Base-by-base conservation (phyloP, 176 grass and related monocot species). In the Eragrostis curvula region DNA sequence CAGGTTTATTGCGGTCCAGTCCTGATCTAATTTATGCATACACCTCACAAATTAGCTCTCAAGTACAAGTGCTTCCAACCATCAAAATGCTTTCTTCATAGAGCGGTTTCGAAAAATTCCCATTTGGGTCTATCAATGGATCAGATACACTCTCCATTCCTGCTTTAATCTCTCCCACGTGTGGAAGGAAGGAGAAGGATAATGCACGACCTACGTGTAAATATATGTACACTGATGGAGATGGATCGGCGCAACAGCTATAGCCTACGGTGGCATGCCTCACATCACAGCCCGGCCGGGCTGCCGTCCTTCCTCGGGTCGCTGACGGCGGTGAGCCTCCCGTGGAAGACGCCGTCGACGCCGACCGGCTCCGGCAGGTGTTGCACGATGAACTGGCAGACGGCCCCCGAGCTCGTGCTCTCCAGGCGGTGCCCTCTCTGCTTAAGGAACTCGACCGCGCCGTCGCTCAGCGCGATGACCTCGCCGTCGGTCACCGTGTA, bases 241-340 rank as follows among this genome's bases (percentile, higher is more conserved):
- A 46, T 16, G 30, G 17, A 48, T 30, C 10, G 57, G 36, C 14
- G 1, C 27, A 23, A 0, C 60, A 52, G 28, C 41, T 44, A 30
- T 44, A 30, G 20, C 41, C 42, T 17, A 17, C 74, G 21, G 3
- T 13, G 6, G 5, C 36, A n/a, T 3, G 58, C 3, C 39, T 73
- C 86, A 98, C 80, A 95, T 73, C 86, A 98, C 80, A 95, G 12
- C 25, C 90, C 84, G 0, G 92, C 90, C 12, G 96, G 96, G 17
- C 62, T 71, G 46, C 96, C 96, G 51, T 84, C 96, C 78, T 98
- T 98, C 75, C 96, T 85, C 5, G 88, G 92, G 74, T 98, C 96
- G 62, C 96, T 98, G 60, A 98, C 90, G 27, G 96, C 96, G 18
- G 87, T 98, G 49, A 98, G 88, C 81, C 80, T 84, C 25, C 96